Base-by-base conservation (phyloP, 208 protist species). In the Trypanosoma cruzi region DNA sequence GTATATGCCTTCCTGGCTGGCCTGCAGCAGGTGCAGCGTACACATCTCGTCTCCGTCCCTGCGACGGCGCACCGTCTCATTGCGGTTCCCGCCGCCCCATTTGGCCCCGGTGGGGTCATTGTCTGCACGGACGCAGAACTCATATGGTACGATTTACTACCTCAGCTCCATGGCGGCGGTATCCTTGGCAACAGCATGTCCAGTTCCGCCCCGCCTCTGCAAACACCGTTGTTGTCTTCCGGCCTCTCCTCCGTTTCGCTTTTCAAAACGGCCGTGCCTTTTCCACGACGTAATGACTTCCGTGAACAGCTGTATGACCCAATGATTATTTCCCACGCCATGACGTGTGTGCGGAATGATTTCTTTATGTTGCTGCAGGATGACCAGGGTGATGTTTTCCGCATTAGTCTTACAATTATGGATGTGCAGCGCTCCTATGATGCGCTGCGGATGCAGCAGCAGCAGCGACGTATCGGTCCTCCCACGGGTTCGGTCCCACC, bases 1-100 rank as follows among this genome's bases (percentile, higher is more conserved):
- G 98, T 97, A 55, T 99, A 99, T 79, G 97, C 99, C 72, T 96
- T 99, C 56, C 97, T 99, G 68, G 78, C 99, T 28, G 98, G 98
- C 49, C 84, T 99, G 14, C 99, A 99, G 66, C 98, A 99, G 80
- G 98, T 99, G 3, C 94, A 99, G 46, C 92, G 98, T 48, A 99
- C 99, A 58, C 94, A 93, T 79, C 85, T 88, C 32, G 86, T 98
- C 26, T 73, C 90, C 37, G 80, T 99, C 8, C 96, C 98, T 16
- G 29, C 77, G 7, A 95, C 84, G 20, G 82, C 98, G 20, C 96
- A 99, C 73, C 75, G 95, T 0, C 75, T 98, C 14, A 73, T 98
- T 54, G 26, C 91, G 18, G 89, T 99, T 2, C 98, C 98, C 1
- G 92, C 90, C 7, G 87, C 83, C 5, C 80, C 74, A 7, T 90